Percentiles rank a stretch among this genome's conserved stretches.
These are phyloP conservation scores for Fusarium tricinctum DNA, from an alignment of 2,329 filamentous ascomycete genomes.

Conservation along the genomic window DNA sequence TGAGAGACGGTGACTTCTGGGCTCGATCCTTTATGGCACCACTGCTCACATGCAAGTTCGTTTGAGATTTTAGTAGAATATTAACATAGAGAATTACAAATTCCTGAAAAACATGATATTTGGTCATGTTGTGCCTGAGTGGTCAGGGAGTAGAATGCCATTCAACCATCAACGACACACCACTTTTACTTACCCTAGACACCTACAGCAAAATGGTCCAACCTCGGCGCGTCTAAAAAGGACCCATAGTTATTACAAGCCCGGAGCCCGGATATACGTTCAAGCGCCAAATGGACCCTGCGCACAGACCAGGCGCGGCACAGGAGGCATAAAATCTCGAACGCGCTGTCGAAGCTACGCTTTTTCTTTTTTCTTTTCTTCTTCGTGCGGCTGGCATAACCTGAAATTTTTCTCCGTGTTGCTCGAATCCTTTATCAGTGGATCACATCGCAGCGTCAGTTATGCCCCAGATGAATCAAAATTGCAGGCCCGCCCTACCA, in stretches of 20 bases:
- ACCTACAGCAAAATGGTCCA: too few relatives aligned
- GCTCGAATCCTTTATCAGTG: slow-evolving; percentile 75
- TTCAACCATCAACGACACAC: not conserved
- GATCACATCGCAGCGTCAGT: slow-evolving; percentile 77
- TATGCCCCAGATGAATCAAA: slow-evolving; percentile 81
- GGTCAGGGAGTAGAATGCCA: too few relatives aligned
- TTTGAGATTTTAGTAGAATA: too few relatives aligned
- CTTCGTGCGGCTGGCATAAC: slow-evolving; percentile 86
- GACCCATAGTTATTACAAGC: not conserved
- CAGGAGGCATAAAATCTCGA: slow-evolving; percentile 50
- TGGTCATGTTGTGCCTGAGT: not conserved
- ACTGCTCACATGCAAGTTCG: too few relatives aligned
- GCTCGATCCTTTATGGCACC: too few relatives aligned
- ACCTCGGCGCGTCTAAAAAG: too few relatives aligned
- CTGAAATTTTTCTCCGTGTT: slow-evolving; percentile 80
- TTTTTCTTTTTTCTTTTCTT: slow-evolving; percentile 68
- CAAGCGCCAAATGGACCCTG: not conserved
- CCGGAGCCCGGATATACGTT: slow-evolving; percentile 18
- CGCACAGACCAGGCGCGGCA: slow-evolving; percentile 21
- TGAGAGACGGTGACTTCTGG: too few relatives aligned
- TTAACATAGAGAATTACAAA: too few relatives aligned
- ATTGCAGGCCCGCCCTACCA: slow-evolving; percentile 78
- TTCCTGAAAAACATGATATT: not conserved
- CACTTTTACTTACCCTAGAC: not conserved
- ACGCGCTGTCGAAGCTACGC: slow-evolving; percentile 40